Evolutionary conservation across 2,329 filamentous ascomycete genomes (phyloP), one percentile per base, ranked within the genome.

Genomic region (Capronia coronata): DNA sequence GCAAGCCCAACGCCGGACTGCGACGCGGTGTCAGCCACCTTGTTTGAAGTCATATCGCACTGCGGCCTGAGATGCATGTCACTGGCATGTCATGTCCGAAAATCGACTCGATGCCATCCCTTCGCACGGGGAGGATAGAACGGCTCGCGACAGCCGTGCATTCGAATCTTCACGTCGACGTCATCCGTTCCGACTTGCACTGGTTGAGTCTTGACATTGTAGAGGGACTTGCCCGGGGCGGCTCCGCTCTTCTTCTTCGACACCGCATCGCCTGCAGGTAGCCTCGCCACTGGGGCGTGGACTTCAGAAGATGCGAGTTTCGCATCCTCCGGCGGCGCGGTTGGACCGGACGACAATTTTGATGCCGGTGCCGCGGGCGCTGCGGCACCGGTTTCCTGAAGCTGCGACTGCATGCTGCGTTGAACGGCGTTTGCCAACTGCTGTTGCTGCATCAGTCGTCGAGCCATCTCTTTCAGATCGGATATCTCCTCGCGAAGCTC

Each of bases 381-480:
- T 18, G 34, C 7, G 4, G 34, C 14, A 8, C 7, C 11, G 5
- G 34, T 16, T 37, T 18, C 34, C 13, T 37, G 14, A 18, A 16
- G 3, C 19, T 13, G 34, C 11, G 34, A 9, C 34, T 37, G 34
- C 34, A 18, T 19, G 18, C 4, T 19, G 7, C 34, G 34, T 37
- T 37, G 34, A 18, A 37, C 21, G 5, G 38, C 38, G 25, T n/a
- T 41, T 23, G 43, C 19, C 11, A 34, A 10, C 34, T 38, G 22
- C 23, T 39, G 34, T 27, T 52, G 39, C 18, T 44, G 38, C 34
- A 47, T 45, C 14, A 44, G 30, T 35, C 32, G 32, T 18, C 34
- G 29, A n/a, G 47, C 44, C 32, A 46, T 46, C 5, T 34, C 43
- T 43, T 50, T 50, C 38, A 53, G 29, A 16, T 43, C 43, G 8